Percentiles rank a stretch among this genome's conserved stretches.
Conservation (phyloP, 176 grass and related monocot species). For the Bonia amplexicaulis region DNA sequence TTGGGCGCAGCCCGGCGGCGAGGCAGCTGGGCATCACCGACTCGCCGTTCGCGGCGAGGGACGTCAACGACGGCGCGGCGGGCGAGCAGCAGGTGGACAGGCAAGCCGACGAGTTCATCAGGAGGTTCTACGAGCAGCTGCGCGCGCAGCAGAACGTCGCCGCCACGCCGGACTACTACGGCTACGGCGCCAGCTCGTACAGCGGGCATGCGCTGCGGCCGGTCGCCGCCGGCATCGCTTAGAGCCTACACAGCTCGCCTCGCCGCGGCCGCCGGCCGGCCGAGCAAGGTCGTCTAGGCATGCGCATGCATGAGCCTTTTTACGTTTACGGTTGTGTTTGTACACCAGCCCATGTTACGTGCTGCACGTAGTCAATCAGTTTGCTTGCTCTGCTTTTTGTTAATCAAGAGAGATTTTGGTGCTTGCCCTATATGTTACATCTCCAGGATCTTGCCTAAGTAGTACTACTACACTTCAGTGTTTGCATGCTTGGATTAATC, state of each 20-base stretch:
- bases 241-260: background rate
- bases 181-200: conserved; percentile 25
- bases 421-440: background rate
- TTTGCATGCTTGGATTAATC: background rate
- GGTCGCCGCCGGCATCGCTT: background rate
- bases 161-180: conserved; percentile 46
- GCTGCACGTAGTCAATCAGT: background rate
- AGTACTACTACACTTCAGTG: background rate
- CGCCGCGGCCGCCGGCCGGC: background rate
- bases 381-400: background rate
- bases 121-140: conserved; percentile 74
- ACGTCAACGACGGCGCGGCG: background rate
- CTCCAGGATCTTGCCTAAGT: background rate
- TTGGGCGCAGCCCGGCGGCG: conserved; percentile 35
- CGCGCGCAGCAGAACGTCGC: conserved; percentile 54
- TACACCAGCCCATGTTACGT: background rate
- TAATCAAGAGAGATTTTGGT: background rate
- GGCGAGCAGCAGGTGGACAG: conserved; percentile 47
- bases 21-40: conserved; percentile 40
- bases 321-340: background rate
- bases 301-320: background rate
- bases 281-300: background rate
- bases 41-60: conserved; percentile 32
- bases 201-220: background rate
- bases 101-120: conserved; percentile 66